Evolutionary conservation across 2,329 filamentous ascomycete species (phyloP), one percentile per base, ranked within the genome.

Genomic region (Helotiales sp.): DNA sequence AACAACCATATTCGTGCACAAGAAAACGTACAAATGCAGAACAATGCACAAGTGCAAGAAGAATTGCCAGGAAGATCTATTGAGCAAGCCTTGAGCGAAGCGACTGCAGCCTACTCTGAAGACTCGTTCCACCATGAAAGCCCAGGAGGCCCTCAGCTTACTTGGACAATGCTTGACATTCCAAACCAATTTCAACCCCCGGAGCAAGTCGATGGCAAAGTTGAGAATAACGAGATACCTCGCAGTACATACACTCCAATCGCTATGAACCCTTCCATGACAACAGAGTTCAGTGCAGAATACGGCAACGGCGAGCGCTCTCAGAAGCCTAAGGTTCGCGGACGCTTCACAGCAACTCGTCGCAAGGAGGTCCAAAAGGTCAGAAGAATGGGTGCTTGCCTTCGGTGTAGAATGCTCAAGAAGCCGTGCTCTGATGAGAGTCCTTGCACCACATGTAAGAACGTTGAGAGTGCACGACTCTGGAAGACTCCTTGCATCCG

Each of bases 351-450:
- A 19, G 76, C 81, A 5, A 74, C 74, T 1, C 77, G 85, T n/a
- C 77, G 85, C 22, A 85, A 83, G 67, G 82, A 88, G 66, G 85
- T 88, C 1, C 83, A 86, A 63, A 82, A 84, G 61, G 82, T 88
- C 22, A 81, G 85, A 24, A 84, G 85, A 64, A 79, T 85, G 33
- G 85, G 85, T 5, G 85, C 85, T 12, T 88, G 85, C 64, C 86
- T 87, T 52, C 77, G 85, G 44, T 88, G 85, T 66, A 79, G 84
- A 34, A 87, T 88, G 60, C 72, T 88, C 33, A 79, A 85, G 57
- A 88, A 88, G 72, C 85, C 83, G 1, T 88, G 85, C 66, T 85
- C 83, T n/a, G 81, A 79, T 58, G 85, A 83, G 30, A 81, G 78
- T 6, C 84, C 85, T 0, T 88, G 85, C 63, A 79, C 82, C 53